Evolutionary conservation across 2,329 filamentous ascomycete genomes (phyloP).

Genomic region (Elsinoe australis): DNA sequence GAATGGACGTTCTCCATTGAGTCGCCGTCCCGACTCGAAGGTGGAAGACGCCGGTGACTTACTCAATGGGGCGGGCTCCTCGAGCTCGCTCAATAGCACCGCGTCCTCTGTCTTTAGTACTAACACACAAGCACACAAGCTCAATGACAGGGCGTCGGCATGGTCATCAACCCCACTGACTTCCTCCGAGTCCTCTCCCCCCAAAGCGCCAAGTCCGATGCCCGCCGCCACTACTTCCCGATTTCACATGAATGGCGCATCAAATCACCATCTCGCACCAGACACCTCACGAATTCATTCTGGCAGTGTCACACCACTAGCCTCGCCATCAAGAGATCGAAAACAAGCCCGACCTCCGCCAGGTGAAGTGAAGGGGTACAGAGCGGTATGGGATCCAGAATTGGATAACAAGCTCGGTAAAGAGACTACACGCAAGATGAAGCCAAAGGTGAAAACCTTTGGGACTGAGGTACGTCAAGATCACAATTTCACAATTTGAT

Average conservation of each 20-base stretch:
- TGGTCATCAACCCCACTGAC: slow-evolving; percentile 56
- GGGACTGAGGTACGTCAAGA: slow-evolving; percentile 37
- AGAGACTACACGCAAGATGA: slow-evolving; percentile 43
- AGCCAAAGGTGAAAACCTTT: slow-evolving; percentile 29
- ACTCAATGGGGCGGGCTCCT: slow-evolving; percentile 62
- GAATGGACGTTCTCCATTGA: slow-evolving; percentile 8
- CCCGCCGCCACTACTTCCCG: slow-evolving; percentile 22
- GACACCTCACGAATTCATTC: slow-evolving; percentile 7
- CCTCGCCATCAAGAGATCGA: slow-evolving; percentile 37
- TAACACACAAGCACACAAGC: slow-evolving; percentile 44
- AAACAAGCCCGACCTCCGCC: slow-evolving; percentile 44
- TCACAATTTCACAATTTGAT: slow-evolving; percentile 26
- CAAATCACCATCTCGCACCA: background rate
- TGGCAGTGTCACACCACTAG: slow-evolving; percentile 29
- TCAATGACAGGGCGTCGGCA: slow-evolving; percentile 49
- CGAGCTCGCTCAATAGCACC: slow-evolving; percentile 63
- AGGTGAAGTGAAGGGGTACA: slow-evolving; percentile 50
- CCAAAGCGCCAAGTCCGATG: slow-evolving; percentile 48
- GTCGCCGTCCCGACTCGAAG: slow-evolving; percentile 14
- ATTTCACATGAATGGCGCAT: slow-evolving; percentile 20
- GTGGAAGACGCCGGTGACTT: slow-evolving; percentile 47
- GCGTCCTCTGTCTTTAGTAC: slow-evolving; percentile 64
- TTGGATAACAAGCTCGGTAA: slow-evolving; percentile 51
- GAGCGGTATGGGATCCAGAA: slow-evolving; percentile 56
- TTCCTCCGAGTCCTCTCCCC: slow-evolving; percentile 57